phyloP scores from a whole-genome alignment of 2,329 filamentous ascomycete genomes.

The Xylaria polymorpha region DNA sequence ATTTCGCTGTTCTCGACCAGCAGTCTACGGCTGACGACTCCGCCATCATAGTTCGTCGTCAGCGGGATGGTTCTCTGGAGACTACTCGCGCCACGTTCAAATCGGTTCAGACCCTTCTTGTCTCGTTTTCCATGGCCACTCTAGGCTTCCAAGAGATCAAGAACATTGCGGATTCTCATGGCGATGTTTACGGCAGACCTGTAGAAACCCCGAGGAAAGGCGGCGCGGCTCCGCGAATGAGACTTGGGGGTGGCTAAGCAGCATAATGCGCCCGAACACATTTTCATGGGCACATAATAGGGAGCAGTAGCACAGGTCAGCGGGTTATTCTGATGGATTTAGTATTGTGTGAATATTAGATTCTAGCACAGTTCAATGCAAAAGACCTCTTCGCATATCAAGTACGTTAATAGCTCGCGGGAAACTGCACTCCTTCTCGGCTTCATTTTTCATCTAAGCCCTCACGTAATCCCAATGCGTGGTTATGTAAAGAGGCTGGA shows the following conservation, averaged over 20 bases:
- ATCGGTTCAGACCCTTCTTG: slow-evolving; percentile 20
- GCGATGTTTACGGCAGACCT: slow-evolving; percentile 17
- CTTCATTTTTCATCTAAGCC: background rate
- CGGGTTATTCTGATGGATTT: background rate
- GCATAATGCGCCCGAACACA: too few species aligned
- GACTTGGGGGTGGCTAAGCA: slow-evolving; percentile 5
- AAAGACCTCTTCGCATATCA: background rate
- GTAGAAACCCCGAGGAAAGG: slow-evolving; percentile 9
- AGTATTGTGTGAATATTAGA: background rate
- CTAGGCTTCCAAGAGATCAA: slow-evolving; percentile 18
- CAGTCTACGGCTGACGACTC: slow-evolving; percentile 12
- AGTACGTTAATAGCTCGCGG: background rate
- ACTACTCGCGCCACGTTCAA: slow-evolving; percentile 23
- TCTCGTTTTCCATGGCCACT: slow-evolving; percentile 12
- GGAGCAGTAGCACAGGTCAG: background rate
- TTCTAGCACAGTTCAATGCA: background rate
- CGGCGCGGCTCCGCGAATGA: slow-evolving; percentile 10
- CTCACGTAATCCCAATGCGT: background rate
- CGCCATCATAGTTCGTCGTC: slow-evolving; percentile 5
- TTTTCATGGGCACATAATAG: background rate
- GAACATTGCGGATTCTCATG: slow-evolving; percentile 14
- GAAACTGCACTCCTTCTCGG: background rate
- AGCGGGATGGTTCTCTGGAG: slow-evolving; percentile 6
- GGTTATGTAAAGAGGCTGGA: background rate
- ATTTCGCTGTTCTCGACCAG: slow-evolving; percentile 24